Conservation (phyloP, 192 early-diverging fungal genomes). For the Linderina pennispora region DNA sequence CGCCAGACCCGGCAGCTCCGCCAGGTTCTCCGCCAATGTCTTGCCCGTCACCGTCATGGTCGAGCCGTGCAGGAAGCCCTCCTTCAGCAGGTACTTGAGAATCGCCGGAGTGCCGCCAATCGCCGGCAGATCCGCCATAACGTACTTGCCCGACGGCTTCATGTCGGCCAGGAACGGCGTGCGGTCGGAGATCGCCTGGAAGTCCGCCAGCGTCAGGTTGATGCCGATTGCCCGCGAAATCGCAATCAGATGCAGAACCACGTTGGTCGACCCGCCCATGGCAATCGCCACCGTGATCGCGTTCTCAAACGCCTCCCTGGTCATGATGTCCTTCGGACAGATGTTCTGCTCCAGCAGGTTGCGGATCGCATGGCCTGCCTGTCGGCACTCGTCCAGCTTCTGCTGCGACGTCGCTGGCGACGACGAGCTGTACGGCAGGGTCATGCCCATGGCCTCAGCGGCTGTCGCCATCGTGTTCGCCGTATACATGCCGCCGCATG, state of each 20-base stretch:
- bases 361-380: constrained; percentile 82
- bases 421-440: constrained; percentile 92
- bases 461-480: constrained; percentile 97
- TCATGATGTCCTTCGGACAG: constrained; percentile 95
- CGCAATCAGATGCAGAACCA: constrained; percentile 92
- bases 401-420: constrained; percentile 84
- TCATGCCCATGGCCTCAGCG: constrained; percentile 97
- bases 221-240: constrained; percentile 80
- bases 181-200: constrained; percentile 85
- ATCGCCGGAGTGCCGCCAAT: constrained; percentile 95
- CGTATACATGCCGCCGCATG: constrained; percentile 99
- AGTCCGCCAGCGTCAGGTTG: constrained; percentile 85
- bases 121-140: constrained; percentile 93
- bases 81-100: constrained; percentile 85
- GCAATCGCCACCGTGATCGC: constrained; percentile 92
- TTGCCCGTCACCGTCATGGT: constrained; percentile 96
- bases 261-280: constrained; percentile 96
- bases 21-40: constrained; percentile 91
- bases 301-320: constrained; percentile 90
- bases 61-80: constrained; percentile 83
- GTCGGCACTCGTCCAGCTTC: constrained; percentile 84
- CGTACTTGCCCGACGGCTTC: constrained; percentile 97
- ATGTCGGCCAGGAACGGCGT: constrained; percentile 96
- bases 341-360: constrained; percentile 87
- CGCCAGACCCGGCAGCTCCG: constrained; percentile 61